phyloP scores from a whole-genome alignment of 441 rosid species.

The Arabidopsis hybrid region DNA sequence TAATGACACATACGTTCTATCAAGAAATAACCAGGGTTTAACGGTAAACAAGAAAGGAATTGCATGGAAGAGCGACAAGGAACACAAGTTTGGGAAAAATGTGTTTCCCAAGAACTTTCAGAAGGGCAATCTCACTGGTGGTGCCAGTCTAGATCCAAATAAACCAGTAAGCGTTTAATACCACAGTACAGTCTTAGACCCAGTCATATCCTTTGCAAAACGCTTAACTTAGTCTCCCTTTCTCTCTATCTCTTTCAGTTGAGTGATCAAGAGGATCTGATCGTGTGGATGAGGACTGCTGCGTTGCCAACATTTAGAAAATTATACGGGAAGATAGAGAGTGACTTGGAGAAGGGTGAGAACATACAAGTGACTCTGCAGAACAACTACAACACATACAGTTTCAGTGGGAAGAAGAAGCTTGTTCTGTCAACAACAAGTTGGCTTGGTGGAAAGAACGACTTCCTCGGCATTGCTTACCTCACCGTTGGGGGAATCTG shows the following conservation, averaged over 20 bases:
- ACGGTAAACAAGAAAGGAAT: slow-evolving; percentile 50
- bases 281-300: slow-evolving; percentile 99
- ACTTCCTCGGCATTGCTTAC: slow-evolving; percentile 87
- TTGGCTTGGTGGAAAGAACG: slow-evolving; percentile 93
- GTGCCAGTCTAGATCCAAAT: slow-evolving; percentile 40
- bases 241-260: slow-evolving; percentile 50
- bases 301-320: slow-evolving; percentile 95
- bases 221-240: slow-evolving; percentile 24
- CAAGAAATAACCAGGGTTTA: slow-evolving; percentile 40
- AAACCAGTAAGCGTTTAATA: slow-evolving; percentile 46
- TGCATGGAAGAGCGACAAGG: slow-evolving; percentile 60
- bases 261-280: slow-evolving; percentile 90
- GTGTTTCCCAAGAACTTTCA: slow-evolving; percentile 59
- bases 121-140: slow-evolving; percentile 51
- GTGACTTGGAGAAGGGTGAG: slow-evolving; percentile 60
- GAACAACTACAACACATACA: slow-evolving; percentile 85
- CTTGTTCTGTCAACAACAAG: slow-evolving; percentile 85
- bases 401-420: slow-evolving; percentile 81
- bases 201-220: slow-evolving; percentile 13
- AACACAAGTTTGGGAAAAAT: slow-evolving; percentile 60
- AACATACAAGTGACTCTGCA: slow-evolving; percentile 53
- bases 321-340: slow-evolving; percentile 91
- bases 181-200: slow-evolving; percentile 7
- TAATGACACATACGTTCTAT: slow-evolving; percentile 55
- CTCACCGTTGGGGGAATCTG: slow-evolving; percentile 84